Base-by-base conservation (phyloP, 2,329 filamentous ascomycete genomes). In the Alternaria alternata region DNA sequence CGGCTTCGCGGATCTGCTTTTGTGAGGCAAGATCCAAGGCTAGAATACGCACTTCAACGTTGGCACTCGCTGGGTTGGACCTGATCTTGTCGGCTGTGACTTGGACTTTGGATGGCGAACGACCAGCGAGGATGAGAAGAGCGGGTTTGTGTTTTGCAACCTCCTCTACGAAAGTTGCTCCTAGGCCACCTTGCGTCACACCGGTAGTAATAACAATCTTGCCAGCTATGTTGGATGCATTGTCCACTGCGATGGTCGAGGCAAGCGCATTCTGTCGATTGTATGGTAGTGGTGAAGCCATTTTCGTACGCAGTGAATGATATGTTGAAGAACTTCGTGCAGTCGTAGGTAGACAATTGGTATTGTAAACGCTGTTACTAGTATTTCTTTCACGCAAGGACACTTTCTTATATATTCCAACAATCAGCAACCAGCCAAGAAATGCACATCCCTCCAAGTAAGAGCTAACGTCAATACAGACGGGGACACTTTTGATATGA, bases 181-280 rank as follows among this genome's bases (percentile, higher is more conserved):
- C 74, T 4, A 73, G 58, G 8, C 71, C 70, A 78, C 62, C 63
- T 41, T 69, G 69, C 48, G 64, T 68, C 16, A 75, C 69, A 28
- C 73, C 73, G 2, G 74, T 76, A 26, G 80, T 79, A 5, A 83
- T 71, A 48, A 84, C 51, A 14, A 67, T 64, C 57, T 74, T 81
- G 26, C 85, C 79, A 51, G 83, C 81, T 55, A 86, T 79, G 26
- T 80, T 68, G 3, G 70, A 62, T 0, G 83, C 82, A 1, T 76
- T 68, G 28, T 77, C 78, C 11, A 76, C 67, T 20, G 83, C 82
- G 42, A 84, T 71, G 39, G 43, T 60, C 8, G 66, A 67, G n/a
- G 72, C 71, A 20, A 65, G 64, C 22, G 67, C 65, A 9, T 66
- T 69, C 39, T 67, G 57, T 30, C 64, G 58, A 47, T 69, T 67